Percentiles rank a stretch among this genome's conserved stretches.
Conservation (phyloP, 306 rosid genomes). For the Trifolium subterraneum region DNA sequence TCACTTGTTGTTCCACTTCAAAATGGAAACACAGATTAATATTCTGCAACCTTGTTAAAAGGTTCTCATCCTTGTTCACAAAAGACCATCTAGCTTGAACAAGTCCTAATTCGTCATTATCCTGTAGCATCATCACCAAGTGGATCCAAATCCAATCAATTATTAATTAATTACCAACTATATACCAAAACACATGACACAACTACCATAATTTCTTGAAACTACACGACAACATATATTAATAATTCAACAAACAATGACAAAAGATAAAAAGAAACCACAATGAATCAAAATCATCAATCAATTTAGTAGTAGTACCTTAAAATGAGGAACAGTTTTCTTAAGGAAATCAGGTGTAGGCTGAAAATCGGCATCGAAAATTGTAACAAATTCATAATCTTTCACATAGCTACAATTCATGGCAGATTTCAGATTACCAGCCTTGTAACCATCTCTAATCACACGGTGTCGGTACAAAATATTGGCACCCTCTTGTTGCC, state of each 20-base stretch:
- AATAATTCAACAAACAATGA: slow-evolving; percentile 7
- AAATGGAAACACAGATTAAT: slow-evolving; percentile 84
- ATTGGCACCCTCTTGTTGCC: slow-evolving; percentile 86
- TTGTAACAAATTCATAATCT: slow-evolving; percentile 92
- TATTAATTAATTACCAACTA: background rate
- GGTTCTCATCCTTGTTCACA: slow-evolving; percentile 92
- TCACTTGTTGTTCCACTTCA: slow-evolving; percentile 97
- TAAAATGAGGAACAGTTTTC: slow-evolving; percentile 87
- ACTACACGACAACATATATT: slow-evolving; percentile 19
- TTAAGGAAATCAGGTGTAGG: slow-evolving; percentile 85
- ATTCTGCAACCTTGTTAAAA: slow-evolving; percentile 88
- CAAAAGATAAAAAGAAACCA: slow-evolving; percentile 11
- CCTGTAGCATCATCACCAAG: slow-evolving; percentile 50
- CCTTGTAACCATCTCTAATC: slow-evolving; percentile 91
- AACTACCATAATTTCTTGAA: slow-evolving; percentile 7
- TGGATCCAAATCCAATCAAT: slow-evolving; percentile 5
- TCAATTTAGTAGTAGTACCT: slow-evolving; percentile 50
- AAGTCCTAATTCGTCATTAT: slow-evolving; percentile 75
- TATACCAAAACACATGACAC: slow-evolving; percentile 29
- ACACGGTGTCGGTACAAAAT: slow-evolving; percentile 86
- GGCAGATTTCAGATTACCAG: slow-evolving; percentile 96
- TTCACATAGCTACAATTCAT: slow-evolving; percentile 89
- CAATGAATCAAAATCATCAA: slow-evolving; percentile 4
- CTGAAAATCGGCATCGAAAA: slow-evolving; percentile 96
- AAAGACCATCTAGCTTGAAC: slow-evolving; percentile 98